Conservation (phyloP, 306 rosid genomes). For the Quercus alba region DNA sequence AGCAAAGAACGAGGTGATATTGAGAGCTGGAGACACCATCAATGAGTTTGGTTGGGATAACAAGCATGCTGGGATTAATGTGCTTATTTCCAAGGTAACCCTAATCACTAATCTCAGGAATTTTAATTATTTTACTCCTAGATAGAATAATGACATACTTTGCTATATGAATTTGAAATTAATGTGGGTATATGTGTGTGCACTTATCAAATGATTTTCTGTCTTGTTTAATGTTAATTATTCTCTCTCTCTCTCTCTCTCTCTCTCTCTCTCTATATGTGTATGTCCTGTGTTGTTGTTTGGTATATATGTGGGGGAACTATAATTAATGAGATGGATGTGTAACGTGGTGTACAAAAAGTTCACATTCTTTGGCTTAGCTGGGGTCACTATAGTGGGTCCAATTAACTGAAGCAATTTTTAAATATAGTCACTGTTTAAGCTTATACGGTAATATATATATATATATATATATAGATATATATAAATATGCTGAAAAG, state of each 20-base stretch:
- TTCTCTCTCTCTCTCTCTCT: conserved; percentile 6
- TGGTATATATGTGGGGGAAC: conserved; percentile 38
- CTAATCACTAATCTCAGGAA: neutral
- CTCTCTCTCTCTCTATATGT: too few species aligned
- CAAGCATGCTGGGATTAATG: conserved; percentile 98
- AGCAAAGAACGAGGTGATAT: conserved; percentile 75
- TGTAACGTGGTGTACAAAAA: conserved; percentile 46
- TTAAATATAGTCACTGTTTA: neutral
- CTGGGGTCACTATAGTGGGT: conserved; percentile 23
- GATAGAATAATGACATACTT: neutral
- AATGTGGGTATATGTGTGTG: neutral
- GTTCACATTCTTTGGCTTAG: conserved; percentile 4
- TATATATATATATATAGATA: too few species aligned
- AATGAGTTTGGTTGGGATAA: conserved; percentile 99
- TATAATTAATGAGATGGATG: neutral
- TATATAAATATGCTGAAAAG: too few species aligned
- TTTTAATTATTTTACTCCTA: neutral
- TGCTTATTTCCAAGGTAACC: conserved; percentile 84
- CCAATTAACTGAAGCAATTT: conserved; percentile 3
- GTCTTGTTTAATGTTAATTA: conserved; percentile 38
- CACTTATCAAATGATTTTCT: conserved; percentile 27
- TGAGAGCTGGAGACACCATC: conserved; percentile 93
- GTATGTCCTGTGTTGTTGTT: conserved; percentile 28
- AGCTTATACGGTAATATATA: too few species aligned
- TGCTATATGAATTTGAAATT: neutral